Conservation (phyloP, 257 asterid genomes). For the Penstemon barbatus region DNA sequence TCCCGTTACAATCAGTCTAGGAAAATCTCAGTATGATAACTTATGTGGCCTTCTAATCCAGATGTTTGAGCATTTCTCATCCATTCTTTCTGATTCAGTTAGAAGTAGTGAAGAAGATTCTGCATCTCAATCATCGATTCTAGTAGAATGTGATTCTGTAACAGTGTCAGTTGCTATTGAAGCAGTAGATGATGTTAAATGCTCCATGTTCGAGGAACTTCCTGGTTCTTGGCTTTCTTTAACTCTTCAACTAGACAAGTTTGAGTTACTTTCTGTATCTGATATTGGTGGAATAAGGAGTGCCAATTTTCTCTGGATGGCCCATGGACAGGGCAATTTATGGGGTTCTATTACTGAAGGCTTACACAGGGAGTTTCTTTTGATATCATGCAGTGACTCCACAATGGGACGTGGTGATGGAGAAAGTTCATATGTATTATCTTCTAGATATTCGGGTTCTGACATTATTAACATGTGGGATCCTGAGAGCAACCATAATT, state of each 20-base stretch:
- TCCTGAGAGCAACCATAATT: slow-evolving; percentile 55
- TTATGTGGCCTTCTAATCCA: slow-evolving; percentile 54
- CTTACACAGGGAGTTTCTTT: slow-evolving; percentile 61
- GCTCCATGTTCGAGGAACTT: slow-evolving; percentile 64
- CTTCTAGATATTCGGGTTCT: slow-evolving; percentile 71
- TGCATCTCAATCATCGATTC: slow-evolving; percentile 60
- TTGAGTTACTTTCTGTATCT: slow-evolving; percentile 71
- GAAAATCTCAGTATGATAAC: slow-evolving; percentile 53
- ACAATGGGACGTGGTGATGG: slow-evolving; percentile 92
- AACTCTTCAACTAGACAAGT: slow-evolving; percentile 61
- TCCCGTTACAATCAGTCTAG: slow-evolving; percentile 49
- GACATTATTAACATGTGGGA: slow-evolving; percentile 68
- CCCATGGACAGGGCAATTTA: slow-evolving; percentile 81
- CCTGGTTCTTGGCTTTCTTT: slow-evolving; percentile 86
- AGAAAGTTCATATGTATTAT: slow-evolving; percentile 78
- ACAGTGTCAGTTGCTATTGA: slow-evolving; percentile 50
- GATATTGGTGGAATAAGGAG: slow-evolving; percentile 70
- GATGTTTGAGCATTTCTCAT: slow-evolving; percentile 47
- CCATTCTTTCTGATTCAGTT: slow-evolving; percentile 44
- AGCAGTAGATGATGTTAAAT: slow-evolving; percentile 42
- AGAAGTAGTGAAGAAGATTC: slow-evolving; percentile 38
- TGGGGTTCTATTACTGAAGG: slow-evolving; percentile 75
- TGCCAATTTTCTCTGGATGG: slow-evolving; percentile 65
- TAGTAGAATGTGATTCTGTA: slow-evolving; percentile 68
- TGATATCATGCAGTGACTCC: slow-evolving; percentile 76